Conservation (phyloP, 2,329 filamentous ascomycete genomes). For the Lachnellula cervina region DNA sequence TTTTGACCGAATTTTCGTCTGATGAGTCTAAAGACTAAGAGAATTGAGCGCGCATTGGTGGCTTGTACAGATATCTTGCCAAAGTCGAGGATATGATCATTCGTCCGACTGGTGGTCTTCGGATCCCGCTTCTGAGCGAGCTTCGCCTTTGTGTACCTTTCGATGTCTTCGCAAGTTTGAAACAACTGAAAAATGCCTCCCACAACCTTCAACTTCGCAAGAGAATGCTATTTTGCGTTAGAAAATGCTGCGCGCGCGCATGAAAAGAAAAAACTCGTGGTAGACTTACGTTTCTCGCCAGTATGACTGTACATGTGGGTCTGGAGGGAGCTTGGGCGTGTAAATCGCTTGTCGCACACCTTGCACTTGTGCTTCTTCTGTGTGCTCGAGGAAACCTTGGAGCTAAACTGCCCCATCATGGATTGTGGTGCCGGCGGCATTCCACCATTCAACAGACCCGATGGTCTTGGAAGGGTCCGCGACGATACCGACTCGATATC, state of each 20-base stretch:
- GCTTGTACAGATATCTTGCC: not conserved
- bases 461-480: constrained; percentile 77
- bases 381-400: constrained; percentile 89
- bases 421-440: constrained; percentile 79
- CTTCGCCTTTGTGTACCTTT: constrained; percentile 87
- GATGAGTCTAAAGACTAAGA: constrained; percentile 5
- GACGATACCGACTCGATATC: constrained; percentile 79
- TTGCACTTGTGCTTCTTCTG: constrained; percentile 99
- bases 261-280: not conserved
- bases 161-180: constrained; percentile 91
- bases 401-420: constrained; percentile 99
- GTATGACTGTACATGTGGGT: constrained; percentile 99
- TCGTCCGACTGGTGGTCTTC: constrained; percentile 56
- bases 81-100: constrained; percentile 3
- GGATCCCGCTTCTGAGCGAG: constrained; percentile 57
- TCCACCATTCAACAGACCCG: constrained; percentile 59
- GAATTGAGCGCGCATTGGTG: not conserved
- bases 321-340: constrained; percentile 86
- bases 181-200: constrained; percentile 93
- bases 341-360: constrained; percentile 97
- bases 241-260: constrained; percentile 7
- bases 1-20: constrained; percentile 4
- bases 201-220: constrained; percentile 91
- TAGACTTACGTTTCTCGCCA: constrained; percentile 84
- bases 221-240: constrained; percentile 64